These are phyloP conservation scores for Pachysolen tannophilus DNA, from an alignment of 805 yeast species.

Conservation along the genomic window DNA sequence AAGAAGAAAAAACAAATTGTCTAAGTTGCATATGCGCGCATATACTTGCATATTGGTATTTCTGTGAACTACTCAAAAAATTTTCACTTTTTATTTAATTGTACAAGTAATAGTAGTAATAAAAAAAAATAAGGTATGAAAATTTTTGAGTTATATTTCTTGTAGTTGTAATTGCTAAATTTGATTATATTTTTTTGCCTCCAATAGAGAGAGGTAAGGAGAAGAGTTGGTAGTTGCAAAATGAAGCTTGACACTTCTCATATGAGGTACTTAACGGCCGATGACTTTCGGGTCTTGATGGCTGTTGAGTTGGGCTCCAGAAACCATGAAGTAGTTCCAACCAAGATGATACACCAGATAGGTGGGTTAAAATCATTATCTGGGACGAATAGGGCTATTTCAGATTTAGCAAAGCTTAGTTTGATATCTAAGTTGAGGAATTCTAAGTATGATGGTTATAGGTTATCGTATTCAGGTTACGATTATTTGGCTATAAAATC, in stretches of 20 bases:
- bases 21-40: no score
- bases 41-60: no score
- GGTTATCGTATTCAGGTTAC: slow-evolving; percentile 81
- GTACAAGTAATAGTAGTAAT: no score
- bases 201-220: no score
- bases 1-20: no score
- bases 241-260: slow-evolving; percentile 93
- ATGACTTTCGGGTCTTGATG: slow-evolving; percentile 82
- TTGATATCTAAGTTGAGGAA: slow-evolving; percentile 73
- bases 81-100: no score
- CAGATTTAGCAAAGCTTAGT: slow-evolving; percentile 81
- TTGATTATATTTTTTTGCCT: no score
- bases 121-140: no score
- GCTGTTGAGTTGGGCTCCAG: slow-evolving; percentile 89
- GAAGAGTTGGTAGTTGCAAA: no score
- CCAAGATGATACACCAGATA: slow-evolving; percentile 68
- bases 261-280: slow-evolving; percentile 87
- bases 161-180: no score
- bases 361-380: slow-evolving; percentile 72
- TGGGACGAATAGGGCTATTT: slow-evolving; percentile 69
- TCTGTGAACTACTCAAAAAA: no score
- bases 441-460: slow-evolving; percentile 92
- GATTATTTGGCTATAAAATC: slow-evolving; percentile 89
- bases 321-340: slow-evolving; percentile 94
- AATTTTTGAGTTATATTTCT: no score